Base-by-base conservation (phyloP, 1,139 yeast genomes). In the Geotrichum fermentans region DNA sequence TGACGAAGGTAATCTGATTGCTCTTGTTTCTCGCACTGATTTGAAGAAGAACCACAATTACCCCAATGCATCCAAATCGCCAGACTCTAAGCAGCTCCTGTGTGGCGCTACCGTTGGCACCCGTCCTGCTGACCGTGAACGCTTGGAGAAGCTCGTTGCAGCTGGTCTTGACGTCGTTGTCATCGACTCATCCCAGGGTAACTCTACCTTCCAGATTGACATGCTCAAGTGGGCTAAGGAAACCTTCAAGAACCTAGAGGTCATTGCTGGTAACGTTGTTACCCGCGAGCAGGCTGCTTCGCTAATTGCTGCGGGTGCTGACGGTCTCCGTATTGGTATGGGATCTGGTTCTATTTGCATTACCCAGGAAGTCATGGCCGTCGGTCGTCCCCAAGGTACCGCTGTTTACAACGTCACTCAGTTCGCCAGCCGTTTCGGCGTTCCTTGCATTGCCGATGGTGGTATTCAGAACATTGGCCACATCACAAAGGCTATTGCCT, bases 341-440 rank as follows among this genome's bases (percentile, higher is more conserved):
- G 99, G 99, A 64, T 88, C 97, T 39, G 98, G 98, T 65, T 88
- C 97, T 53, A 92, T 92, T 66, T 92, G 97, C 79, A 94, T 92
- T 67, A 92, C 98, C 52, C 98, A 94, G 75, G 99, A 92, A 74
- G 98, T 92, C 55, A 92, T 92, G 99, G 98, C 99, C 47, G 95
- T 96, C 74, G 99, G 99, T 73, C 90, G 98, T 79, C 98, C 99
- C 54, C 98, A 94, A 77, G 99, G 97, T 73, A 87, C 96, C 55
- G 96, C 96, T 54, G 96, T 88, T 50, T 87, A 78, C 74, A 81
- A 80, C 56, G 96, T 88, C 47, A 76, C 89, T 55, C 90, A 88
- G 73, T 86, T 88, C 67, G 90, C 96, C 60, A 81, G 80, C 71
- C 77, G 79, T 68, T 88, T 88, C 66, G 96, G 96, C 65, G 90